These are phyloP conservation scores for Microbotryum intermedium DNA, from an alignment of 1,284 basidiomycete species.

Conservation along the genomic window DNA sequence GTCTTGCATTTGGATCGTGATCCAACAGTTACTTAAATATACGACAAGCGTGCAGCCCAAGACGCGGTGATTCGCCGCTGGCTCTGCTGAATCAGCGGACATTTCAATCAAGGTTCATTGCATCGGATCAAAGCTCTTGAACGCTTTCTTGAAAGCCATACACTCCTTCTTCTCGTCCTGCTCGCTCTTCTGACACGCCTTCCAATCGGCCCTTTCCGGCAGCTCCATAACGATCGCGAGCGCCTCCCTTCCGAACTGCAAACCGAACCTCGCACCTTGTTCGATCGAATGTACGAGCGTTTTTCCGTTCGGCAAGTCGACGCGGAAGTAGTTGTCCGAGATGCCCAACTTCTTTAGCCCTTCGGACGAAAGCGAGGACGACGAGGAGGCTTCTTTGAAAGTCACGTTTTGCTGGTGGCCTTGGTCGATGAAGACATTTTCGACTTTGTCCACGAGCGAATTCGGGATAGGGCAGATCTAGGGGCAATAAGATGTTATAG, in stretches of 20 bases:
- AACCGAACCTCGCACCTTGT: constrained; percentile 64
- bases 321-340: constrained; percentile 52
- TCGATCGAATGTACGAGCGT: constrained; percentile 76
- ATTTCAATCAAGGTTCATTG: no score
- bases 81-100: no score
- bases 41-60: no score
- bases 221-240: constrained; percentile 62
- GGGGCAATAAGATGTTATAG: not conserved
- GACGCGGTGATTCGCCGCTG: no score
- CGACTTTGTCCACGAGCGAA: constrained; percentile 54
- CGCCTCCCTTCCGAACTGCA: constrained; percentile 66
- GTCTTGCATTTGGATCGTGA: no score
- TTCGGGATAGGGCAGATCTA: constrained; percentile 75
- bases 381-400: constrained; percentile 11
- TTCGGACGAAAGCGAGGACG: not conserved
- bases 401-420: constrained; percentile 54
- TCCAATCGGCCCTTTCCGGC: constrained; percentile 80
- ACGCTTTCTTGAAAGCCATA: constrained; percentile 68
- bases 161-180: constrained; percentile 72
- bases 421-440: constrained; percentile 58
- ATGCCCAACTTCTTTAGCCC: not conserved
- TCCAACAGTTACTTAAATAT: no score
- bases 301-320: constrained; percentile 78
- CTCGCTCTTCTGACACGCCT: constrained; percentile 59
- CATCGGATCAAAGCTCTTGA: constrained; percentile 56